A percentile compares a stretch with the other conserved stretches of the same genome.
Conservation (phyloP, 2,329 filamentous ascomycete genomes). For the Diaporthe citrichinensis region DNA sequence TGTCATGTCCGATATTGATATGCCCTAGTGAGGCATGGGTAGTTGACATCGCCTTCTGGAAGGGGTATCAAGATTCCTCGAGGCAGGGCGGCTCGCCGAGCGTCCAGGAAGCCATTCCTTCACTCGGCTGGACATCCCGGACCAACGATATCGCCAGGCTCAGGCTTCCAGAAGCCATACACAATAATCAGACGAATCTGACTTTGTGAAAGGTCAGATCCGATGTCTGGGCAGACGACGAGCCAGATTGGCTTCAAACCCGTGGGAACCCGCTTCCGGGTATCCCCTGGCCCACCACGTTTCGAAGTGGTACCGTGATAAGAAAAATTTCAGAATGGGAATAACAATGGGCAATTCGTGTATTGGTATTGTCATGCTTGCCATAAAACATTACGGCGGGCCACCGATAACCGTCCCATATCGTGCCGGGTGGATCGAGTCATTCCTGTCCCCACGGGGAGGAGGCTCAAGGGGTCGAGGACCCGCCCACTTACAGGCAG, state of each 20-base stretch:
- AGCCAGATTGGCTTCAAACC: slow-evolving; percentile 19
- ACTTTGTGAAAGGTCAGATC: not conserved
- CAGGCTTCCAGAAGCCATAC: not conserved
- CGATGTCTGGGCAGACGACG: not conserved
- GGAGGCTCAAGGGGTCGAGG: slow-evolving; percentile 11
- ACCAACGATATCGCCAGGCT: not conserved
- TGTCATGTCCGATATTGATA: not conserved
- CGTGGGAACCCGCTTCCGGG: not conserved
- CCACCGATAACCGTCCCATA: slow-evolving; percentile 17
- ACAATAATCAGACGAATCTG: not conserved
- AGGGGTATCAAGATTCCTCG: not conserved
- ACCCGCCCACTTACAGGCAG: slow-evolving; percentile 14
- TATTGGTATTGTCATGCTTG: not conserved
- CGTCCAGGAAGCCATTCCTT: not conserved
- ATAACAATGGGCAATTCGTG: not conserved
- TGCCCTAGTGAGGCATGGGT: not conserved
- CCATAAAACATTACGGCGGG: not conserved
- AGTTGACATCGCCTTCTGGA: not conserved
- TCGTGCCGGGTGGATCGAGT: slow-evolving; percentile 20
- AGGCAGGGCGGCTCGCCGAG: not conserved
- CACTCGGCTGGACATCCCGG: not conserved
- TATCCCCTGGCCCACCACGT: not conserved
- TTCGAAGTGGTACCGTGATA: slow-evolving; percentile 28
- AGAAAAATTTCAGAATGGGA: not conserved
- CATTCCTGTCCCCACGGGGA: slow-evolving; percentile 23